Conservation (phyloP, 129 eudicot genomes). For the Tanacetum coccineum region DNA sequence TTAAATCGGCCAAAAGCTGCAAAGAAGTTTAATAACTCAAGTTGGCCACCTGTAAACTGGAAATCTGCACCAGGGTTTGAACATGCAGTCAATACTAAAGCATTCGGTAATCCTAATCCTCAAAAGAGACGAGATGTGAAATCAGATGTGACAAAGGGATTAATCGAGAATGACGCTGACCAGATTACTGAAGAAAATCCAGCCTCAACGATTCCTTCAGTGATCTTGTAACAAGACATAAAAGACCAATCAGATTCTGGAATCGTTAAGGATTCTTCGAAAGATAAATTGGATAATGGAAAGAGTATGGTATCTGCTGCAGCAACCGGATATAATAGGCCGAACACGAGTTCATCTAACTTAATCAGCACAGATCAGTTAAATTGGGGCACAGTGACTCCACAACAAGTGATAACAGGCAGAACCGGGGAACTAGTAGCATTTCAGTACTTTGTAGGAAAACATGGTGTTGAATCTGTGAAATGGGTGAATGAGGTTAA, state of each 20-base stretch:
- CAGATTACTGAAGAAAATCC: neutral
- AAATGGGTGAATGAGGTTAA: conserved; percentile 62
- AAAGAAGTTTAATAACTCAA: conserved; percentile 12
- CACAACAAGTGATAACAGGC: conserved; percentile 45
- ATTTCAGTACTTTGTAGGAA: conserved; percentile 33
- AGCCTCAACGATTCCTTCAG: neutral
- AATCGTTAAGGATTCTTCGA: conserved; percentile 1
- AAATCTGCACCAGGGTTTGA: conserved; percentile 75
- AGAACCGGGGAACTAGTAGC: conserved; percentile 65
- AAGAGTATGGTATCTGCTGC: neutral
- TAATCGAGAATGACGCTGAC: conserved; percentile 8
- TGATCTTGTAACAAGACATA: neutral
- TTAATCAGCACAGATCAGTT: neutral
- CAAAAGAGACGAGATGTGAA: conserved; percentile 13
- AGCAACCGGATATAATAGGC: neutral
- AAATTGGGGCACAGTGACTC: neutral
- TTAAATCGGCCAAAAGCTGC: conserved; percentile 48
- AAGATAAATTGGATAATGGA: neutral
- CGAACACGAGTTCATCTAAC: neutral
- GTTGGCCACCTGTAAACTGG: conserved; percentile 33
- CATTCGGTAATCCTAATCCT: conserved; percentile 15
- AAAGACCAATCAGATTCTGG: conserved; percentile 1
- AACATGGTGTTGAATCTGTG: conserved; percentile 33
- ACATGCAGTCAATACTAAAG: conserved; percentile 26
- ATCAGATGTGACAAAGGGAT: conserved; percentile 2